A percentile compares a stretch with the other conserved stretches of the same genome.
Conservation (phyloP, 352 stramenopile genomes). For the Globisporangium cederbergense region DNA sequence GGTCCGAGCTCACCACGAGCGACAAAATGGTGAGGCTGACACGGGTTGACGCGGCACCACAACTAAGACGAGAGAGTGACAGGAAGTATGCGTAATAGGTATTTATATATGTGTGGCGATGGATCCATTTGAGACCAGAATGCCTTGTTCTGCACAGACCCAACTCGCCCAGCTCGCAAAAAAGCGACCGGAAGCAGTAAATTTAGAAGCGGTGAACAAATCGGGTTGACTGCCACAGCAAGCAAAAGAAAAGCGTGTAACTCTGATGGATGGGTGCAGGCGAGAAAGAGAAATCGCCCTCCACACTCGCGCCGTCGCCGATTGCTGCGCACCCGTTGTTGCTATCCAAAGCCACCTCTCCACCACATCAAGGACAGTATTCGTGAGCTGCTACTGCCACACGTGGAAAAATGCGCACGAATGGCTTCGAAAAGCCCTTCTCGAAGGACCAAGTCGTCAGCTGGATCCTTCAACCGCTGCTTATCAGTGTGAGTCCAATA, state of each 20-base stretch:
- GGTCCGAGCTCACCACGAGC: background rate
- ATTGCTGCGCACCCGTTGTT: constrained; percentile 3
- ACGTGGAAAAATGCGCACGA: constrained; percentile 39
- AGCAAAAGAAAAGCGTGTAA: background rate
- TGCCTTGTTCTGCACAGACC: constrained; percentile 5
- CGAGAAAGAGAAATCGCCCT: background rate
- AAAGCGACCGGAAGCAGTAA: background rate
- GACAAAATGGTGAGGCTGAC: background rate
- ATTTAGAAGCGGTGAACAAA: constrained; percentile 6
- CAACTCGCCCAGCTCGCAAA: background rate
- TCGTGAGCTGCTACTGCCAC: background rate
- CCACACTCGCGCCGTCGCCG: constrained; percentile 5
- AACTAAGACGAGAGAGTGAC: constrained; percentile 5
- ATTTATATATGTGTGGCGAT: constrained; percentile 3
- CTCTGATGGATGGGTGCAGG: background rate
- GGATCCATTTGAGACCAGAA: constrained; percentile 8
- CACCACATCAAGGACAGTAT: background rate
- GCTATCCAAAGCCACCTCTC: background rate
- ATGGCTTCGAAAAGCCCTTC: constrained; percentile 79
- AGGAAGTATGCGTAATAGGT: background rate
- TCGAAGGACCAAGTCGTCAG: constrained; percentile 43
- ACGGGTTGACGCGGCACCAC: no score
- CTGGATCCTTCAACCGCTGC: constrained; percentile 68
- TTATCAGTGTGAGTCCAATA: constrained; percentile 50
- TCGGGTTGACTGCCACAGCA: background rate